Evolutionary conservation across 2,329 filamentous ascomycete genomes (phyloP), one percentile per base, ranked within the genome.

Genomic region (Calonectria crousiana): DNA sequence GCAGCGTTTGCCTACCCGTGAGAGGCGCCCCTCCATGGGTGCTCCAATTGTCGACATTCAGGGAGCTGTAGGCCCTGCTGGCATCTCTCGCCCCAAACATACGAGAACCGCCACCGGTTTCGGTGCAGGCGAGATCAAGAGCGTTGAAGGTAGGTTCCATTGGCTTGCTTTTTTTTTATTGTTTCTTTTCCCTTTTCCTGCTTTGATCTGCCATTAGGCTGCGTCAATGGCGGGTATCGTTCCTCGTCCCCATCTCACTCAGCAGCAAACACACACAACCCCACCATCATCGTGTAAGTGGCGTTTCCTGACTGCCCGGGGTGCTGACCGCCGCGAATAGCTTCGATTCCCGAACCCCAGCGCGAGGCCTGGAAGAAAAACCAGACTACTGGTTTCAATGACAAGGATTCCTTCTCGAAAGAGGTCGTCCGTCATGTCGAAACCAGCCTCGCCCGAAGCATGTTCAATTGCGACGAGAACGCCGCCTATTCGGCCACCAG

Each of bases 401-500:
- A 90, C 79, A 92, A 95, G 84, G 95, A 98, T 23, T 94, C 95
- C 72, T 98, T 98, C 82, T 89, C 97, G 88, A 92, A 88, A 84
- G 96, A 98, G 83, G 90, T 97, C 72, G 95, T 99, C 77, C 93
- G 93, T 78, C 97, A 99, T 88, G 95, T 99, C 82, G 97, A 99
- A 87, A 98, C 97, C 4, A 98, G 96, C 4, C 90, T 99, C 75
- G 97, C 97, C 76, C 95, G 97, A 75, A 98, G 96, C 82, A 92
- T 99, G 84, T 98, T 96, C 91, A 99, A 99, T 86, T 99, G 97
- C 86, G 96, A 99, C 88, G 97, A 99, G 86, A 90, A 91, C 69
- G 97, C 97, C 68, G 95, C 96, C 38, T 99, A 99, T 85, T 92
- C 94, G 10, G 97, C 96, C 77, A 95, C 96, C 53, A 95, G 95